Conservation (phyloP, 495 filamentous ascomycete genomes). For the Melanomma pulvis-pyrius region DNA sequence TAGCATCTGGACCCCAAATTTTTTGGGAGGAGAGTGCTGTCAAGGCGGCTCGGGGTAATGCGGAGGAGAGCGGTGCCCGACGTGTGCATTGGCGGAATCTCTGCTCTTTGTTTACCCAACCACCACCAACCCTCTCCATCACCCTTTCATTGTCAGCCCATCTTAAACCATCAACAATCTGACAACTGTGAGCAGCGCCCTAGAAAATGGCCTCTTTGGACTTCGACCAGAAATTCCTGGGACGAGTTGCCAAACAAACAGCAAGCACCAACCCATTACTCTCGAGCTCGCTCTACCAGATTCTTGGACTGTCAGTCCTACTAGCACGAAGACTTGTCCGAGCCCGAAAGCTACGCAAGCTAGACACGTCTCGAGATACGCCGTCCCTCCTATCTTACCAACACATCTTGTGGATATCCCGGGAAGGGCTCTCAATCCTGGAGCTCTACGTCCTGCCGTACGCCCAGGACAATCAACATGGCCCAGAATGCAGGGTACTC, state of each 20-base stretch:
- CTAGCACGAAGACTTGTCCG: slow-evolving; percentile 81
- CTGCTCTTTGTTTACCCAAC: not conserved
- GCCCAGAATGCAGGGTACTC: slow-evolving; percentile 66
- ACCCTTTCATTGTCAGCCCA: not conserved
- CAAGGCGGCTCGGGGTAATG: not conserved
- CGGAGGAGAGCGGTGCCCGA: not conserved
- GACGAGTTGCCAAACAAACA: slow-evolving; percentile 76
- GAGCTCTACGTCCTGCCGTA: slow-evolving; percentile 83
- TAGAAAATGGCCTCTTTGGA: slow-evolving; percentile 85
- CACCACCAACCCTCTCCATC: not conserved
- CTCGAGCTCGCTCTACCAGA: slow-evolving; percentile 79
- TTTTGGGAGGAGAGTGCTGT: not conserved
- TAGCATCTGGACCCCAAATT: not conserved
- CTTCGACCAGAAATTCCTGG: slow-evolving; percentile 95
- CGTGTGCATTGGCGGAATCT: not conserved
- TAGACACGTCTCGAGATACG: slow-evolving; percentile 76
- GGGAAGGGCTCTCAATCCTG: slow-evolving; percentile 84
- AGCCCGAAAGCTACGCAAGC: slow-evolving; percentile 79
- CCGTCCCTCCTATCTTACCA: slow-evolving; percentile 83
- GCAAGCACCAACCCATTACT: slow-evolving; percentile 72
- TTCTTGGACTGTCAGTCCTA: slow-evolving; percentile 87
- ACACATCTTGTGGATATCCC: slow-evolving; percentile 93
- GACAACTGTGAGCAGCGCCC: slow-evolving; percentile 19
- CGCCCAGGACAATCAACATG: slow-evolving; percentile 58
- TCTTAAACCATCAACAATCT: slow-evolving; percentile 3